Percentiles rank a stretch among this genome's conserved stretches.
phyloP scores from a whole-genome alignment of 345 rosid species.

The Corymbia maculata region DNA sequence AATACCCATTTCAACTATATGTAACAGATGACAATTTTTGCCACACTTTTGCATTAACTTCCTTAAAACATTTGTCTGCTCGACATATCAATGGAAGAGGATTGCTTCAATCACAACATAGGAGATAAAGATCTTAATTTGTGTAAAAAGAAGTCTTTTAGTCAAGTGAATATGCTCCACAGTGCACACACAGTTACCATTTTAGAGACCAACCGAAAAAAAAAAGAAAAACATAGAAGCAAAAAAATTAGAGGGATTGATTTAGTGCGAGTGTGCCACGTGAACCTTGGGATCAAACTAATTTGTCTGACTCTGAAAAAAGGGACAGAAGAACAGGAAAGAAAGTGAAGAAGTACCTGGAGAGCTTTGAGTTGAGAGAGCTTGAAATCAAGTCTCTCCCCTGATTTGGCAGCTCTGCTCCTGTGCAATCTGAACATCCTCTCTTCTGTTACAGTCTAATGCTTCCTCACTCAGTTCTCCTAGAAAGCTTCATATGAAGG shows the following conservation, averaged over 20 bases:
- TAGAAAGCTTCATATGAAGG: neutral
- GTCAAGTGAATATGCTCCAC: neutral
- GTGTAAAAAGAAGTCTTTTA: neutral
- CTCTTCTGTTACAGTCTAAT: neutral
- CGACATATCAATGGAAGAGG: neutral
- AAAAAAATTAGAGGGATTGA: neutral
- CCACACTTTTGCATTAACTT: neutral
- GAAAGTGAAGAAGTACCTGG: constrained; percentile 17
- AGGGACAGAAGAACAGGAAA: neutral
- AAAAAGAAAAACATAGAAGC: neutral
- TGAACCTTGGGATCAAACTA: neutral
- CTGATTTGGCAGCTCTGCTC: constrained; percentile 19
- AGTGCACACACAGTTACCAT: neutral
- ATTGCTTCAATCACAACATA: neutral
- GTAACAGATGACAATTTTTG: neutral
- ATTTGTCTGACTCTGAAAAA: neutral
- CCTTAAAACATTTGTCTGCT: neutral
- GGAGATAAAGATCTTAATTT: neutral
- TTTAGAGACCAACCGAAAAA: neutral
- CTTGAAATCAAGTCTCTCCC: constrained; percentile 38
- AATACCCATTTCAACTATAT: neutral
- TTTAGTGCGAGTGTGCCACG: neutral
- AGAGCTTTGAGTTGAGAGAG: constrained; percentile 35
- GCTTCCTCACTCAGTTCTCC: neutral
- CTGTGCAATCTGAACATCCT: constrained; percentile 40